Evolutionary conservation across 371 early-diverging fungal genomes (phyloP).

Genomic region (Rhizomucor pusillus): DNA sequence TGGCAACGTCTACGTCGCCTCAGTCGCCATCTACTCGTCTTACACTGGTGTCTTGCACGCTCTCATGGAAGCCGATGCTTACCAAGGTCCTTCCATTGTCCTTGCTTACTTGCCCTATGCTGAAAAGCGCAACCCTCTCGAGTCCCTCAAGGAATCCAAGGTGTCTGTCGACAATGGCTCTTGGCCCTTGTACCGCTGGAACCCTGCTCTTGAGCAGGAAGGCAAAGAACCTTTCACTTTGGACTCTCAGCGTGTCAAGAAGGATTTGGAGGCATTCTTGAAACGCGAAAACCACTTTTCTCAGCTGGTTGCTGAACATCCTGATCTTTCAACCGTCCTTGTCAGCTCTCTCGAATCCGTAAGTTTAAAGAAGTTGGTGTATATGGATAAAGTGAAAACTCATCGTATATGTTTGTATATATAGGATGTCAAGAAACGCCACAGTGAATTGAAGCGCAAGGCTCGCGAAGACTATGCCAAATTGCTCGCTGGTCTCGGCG

Average conservation of each 20-base stretch:
- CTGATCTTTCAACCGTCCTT: slow-evolving; percentile 56
- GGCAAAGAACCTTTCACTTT: slow-evolving; percentile 71
- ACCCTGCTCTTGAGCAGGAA: slow-evolving; percentile 65
- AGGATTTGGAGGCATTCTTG: slow-evolving; percentile 78
- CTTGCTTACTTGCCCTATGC: slow-evolving; percentile 73
- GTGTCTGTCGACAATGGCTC: slow-evolving; percentile 84
- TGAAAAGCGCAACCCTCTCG: slow-evolving; percentile 53
- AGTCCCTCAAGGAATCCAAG: slow-evolving; percentile 84
- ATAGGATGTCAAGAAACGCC: slow-evolving; percentile 53
- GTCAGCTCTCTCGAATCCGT: slow-evolving; percentile 50
- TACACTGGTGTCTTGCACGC: slow-evolving; percentile 88
- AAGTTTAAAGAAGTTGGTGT: no score
- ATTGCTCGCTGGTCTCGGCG: slow-evolving; percentile 58
- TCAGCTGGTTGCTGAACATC: slow-evolving; percentile 61
- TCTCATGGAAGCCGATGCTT: slow-evolving; percentile 86
- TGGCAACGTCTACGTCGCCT: slow-evolving; percentile 85
- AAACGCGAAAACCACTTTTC: slow-evolving; percentile 82
- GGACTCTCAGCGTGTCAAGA: slow-evolving; percentile 84
- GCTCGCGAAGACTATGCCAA: slow-evolving; percentile 69
- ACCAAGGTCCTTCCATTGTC: slow-evolving; percentile 87
- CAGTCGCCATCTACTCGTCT: slow-evolving; percentile 81
- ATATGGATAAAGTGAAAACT: no score
- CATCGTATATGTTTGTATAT: slow-evolving; percentile 1
- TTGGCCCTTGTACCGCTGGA: slow-evolving; percentile 95
- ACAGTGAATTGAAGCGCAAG: slow-evolving; percentile 46